A percentile compares a stretch with the other conserved stretches of the same genome.
Evolutionary conservation across 768 basidiomycete genomes (phyloP).

Genomic region (Mycena galericulata): DNA sequence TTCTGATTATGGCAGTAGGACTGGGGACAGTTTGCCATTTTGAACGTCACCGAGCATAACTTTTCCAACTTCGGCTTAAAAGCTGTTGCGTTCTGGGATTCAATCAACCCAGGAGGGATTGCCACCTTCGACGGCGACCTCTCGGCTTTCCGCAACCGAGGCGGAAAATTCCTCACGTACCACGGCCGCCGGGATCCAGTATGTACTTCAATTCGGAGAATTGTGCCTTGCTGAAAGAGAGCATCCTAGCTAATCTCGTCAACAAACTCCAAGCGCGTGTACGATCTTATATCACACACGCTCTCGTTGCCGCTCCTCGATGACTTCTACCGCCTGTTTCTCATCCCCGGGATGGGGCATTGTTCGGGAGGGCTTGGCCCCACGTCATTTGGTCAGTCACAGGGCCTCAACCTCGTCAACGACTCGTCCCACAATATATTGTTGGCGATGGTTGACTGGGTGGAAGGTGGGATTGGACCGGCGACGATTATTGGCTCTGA

Average conservation of each 20-base stretch:
- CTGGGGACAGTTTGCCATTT: constrained; percentile 18
- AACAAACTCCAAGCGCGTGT: constrained; percentile 31
- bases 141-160: constrained; percentile 31
- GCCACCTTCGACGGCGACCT: constrained; percentile 33
- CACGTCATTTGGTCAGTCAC: constrained; percentile 28
- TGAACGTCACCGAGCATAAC: constrained; percentile 4
- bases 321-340: constrained; percentile 41
- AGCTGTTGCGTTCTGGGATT: neutral
- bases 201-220: neutral
- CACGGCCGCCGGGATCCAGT: constrained; percentile 35
- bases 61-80: constrained; percentile 15
- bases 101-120: constrained; percentile 19
- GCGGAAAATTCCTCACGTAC: constrained; percentile 41
- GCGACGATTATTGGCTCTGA: constrained; percentile 15
- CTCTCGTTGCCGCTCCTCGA: constrained; percentile 33
- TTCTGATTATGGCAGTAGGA: constrained; percentile 8
- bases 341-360: constrained; percentile 40
- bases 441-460: constrained; percentile 27
- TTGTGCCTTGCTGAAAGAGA: neutral
- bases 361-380: constrained; percentile 33
- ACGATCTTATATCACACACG: constrained; percentile 34
- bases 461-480: constrained; percentile 19
- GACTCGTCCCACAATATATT: constrained; percentile 21
- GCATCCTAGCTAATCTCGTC: constrained; percentile 29
- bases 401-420: constrained; percentile 16